phyloP scores from a whole-genome alignment of 2,329 filamentous ascomycete species.

The Diaporthe humulicola region DNA sequence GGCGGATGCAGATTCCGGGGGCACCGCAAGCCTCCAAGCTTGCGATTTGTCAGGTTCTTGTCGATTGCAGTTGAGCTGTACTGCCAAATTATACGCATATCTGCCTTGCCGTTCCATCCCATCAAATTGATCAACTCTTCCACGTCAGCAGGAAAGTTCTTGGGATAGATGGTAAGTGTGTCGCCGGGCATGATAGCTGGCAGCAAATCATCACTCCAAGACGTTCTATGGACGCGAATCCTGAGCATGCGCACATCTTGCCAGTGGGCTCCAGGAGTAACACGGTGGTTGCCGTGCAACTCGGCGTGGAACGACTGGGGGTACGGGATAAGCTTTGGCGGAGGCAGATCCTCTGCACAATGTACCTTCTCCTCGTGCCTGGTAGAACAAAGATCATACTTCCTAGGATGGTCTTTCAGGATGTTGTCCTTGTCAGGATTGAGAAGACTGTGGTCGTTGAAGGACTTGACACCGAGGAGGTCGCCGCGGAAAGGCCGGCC shows the following conservation, averaged over 20 bases:
- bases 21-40: background rate
- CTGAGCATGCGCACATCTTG: conserved; percentile 92
- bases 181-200: conserved; percentile 76
- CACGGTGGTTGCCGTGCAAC: conserved; percentile 75
- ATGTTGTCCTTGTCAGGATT: conserved; percentile 53
- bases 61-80: background rate
- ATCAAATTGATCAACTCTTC: conserved; percentile 82
- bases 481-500: conserved; percentile 30
- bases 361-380: conserved; percentile 32
- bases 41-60: background rate
- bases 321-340: conserved; percentile 64
- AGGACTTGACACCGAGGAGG: conserved; percentile 34
- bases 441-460: conserved; percentile 38
- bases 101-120: conserved; percentile 81
- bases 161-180: conserved; percentile 84
- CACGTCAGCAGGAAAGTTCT: conserved; percentile 89
- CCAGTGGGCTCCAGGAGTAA: conserved; percentile 86
- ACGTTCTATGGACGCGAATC: conserved; percentile 61
- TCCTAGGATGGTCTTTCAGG: conserved; percentile 51
- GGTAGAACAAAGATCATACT: conserved; percentile 48
- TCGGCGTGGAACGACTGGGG: conserved; percentile 68
- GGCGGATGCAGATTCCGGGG: conserved; percentile 54
- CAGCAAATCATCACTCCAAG: conserved; percentile 42
- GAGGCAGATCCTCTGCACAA: conserved; percentile 42
- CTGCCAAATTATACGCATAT: conserved; percentile 61